Conservation (phyloP, 177 flowering plant species). For the Telopea speciosissima region DNA sequence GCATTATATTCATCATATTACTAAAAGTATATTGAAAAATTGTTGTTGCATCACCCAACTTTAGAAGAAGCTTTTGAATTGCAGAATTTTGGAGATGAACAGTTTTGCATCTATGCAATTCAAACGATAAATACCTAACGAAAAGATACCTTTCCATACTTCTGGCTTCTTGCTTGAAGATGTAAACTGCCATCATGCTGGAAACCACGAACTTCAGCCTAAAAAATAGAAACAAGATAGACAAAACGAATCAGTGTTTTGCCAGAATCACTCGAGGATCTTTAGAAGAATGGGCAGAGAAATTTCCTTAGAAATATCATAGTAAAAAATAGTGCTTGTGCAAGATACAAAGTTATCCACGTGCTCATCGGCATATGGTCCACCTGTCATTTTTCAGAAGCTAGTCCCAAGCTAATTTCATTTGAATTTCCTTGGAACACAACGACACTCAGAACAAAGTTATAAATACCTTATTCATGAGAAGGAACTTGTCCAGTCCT, state of each 20-base stretch:
- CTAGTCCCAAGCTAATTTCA: background rate
- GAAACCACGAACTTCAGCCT: slow-evolving; percentile 90
- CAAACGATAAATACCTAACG: background rate
- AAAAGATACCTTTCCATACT: slow-evolving; percentile 85
- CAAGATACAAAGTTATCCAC: background rate
- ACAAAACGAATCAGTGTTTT: background rate
- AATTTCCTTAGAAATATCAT: too few relatives aligned
- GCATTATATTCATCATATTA: too few relatives aligned
- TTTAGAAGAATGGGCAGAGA: background rate
- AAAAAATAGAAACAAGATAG: slow-evolving; percentile 1
- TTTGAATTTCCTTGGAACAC: background rate
- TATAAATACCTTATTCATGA: background rate
- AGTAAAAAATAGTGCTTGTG: background rate
- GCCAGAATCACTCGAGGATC: background rate
- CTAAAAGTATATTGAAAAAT: background rate
- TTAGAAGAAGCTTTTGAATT: background rate
- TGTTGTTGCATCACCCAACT: too few relatives aligned
- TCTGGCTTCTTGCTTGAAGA: slow-evolving; percentile 97
- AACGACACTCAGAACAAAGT: background rate
- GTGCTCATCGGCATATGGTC: background rate
- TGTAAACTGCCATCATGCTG: slow-evolving; percentile 90
- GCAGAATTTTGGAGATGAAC: background rate
- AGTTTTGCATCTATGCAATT: background rate
- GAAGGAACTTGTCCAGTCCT: too few relatives aligned
- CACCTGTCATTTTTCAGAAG: background rate